These are phyloP conservation scores for Nannizzia gypsea DNA, from an alignment of 2,329 filamentous ascomycete species.

Conservation along the genomic window DNA sequence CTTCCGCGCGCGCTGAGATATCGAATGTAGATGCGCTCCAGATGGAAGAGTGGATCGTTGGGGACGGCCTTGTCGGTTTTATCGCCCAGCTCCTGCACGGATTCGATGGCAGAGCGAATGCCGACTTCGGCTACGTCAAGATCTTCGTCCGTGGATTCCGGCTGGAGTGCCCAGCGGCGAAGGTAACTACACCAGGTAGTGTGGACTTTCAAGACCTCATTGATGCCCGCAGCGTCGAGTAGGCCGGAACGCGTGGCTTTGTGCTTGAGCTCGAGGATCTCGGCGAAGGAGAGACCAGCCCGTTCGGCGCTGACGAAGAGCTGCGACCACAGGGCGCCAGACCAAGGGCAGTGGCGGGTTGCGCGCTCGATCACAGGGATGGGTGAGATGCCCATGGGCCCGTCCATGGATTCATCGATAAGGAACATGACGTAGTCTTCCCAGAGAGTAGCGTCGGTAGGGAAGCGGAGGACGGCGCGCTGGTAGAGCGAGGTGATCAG, in stretches of 20 bases:
- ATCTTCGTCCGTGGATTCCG: constrained; percentile 65
- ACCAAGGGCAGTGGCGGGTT: constrained; percentile 86
- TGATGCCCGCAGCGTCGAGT: constrained; percentile 73
- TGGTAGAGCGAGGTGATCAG: constrained; percentile 57
- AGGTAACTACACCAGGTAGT: constrained; percentile 91
- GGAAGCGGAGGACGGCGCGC: constrained; percentile 62
- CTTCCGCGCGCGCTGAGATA: constrained; percentile 76
- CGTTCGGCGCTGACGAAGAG: constrained; percentile 77
- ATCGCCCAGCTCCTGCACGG: constrained; percentile 65
- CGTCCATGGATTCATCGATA: constrained; percentile 41
- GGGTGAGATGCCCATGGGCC: constrained; percentile 36
- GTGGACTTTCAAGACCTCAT: constrained; percentile 81
- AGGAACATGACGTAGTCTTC: constrained; percentile 71
- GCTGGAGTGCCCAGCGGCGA: constrained; percentile 68
- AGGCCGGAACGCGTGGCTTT: constrained; percentile 76
- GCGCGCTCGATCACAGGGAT: constrained; percentile 68
- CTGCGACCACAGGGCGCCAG: constrained; percentile 78
- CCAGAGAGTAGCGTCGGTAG: constrained; percentile 66
- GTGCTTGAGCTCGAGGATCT: constrained; percentile 84
- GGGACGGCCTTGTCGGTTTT: constrained; percentile 66
- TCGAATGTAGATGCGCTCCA: constrained; percentile 86
- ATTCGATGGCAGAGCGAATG: constrained; percentile 72
- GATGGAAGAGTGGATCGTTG: constrained; percentile 77
- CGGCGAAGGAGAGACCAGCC: constrained; percentile 60
- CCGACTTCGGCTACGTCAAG: constrained; percentile 83